These are phyloP conservation scores for Fonsecaea monophora DNA, from an alignment of 2,329 filamentous ascomycete genomes.

Conservation along the genomic window DNA sequence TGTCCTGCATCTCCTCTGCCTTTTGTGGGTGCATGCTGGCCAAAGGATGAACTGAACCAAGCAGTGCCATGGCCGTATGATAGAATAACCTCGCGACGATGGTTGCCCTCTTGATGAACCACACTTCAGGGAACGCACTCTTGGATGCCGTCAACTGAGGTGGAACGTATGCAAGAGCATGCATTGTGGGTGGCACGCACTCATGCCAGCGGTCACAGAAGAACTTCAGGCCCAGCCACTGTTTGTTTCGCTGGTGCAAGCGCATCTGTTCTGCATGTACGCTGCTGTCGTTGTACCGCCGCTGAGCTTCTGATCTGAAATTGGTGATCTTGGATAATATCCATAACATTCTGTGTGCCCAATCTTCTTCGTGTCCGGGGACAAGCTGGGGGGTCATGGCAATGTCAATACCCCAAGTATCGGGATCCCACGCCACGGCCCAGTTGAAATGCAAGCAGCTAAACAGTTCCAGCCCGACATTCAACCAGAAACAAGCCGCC, in stretches of 20 bases:
- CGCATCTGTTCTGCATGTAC: constrained; percentile 65
- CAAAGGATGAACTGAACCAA: constrained; percentile 77
- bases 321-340: constrained; percentile 86
- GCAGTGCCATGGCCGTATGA: constrained; percentile 81
- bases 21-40: constrained; percentile 62
- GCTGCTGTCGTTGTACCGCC: constrained; percentile 66
- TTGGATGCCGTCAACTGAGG: constrained; percentile 70
- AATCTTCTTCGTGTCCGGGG: constrained; percentile 75
- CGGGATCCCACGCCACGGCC: constrained; percentile 85
- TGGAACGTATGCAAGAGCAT: constrained; percentile 78
- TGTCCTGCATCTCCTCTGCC: constrained; percentile 70
- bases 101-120: constrained; percentile 83
- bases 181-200: constrained; percentile 82
- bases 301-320: constrained; percentile 72
- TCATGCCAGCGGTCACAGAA: constrained; percentile 84
- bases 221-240: constrained; percentile 82
- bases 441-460: constrained; percentile 87
- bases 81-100: constrained; percentile 86
- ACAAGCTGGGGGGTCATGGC: constrained; percentile 65
- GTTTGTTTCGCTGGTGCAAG: constrained; percentile 68
- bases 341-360: constrained; percentile 89
- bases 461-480: constrained; percentile 87
- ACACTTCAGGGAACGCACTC: constrained; percentile 85
- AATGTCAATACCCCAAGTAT: constrained; percentile 87
- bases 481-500: constrained; percentile 91